A percentile compares a stretch with the other conserved stretches of the same genome.
Evolutionary conservation across 306 rosid species (phyloP).

Genomic region (Lupinus albus): DNA sequence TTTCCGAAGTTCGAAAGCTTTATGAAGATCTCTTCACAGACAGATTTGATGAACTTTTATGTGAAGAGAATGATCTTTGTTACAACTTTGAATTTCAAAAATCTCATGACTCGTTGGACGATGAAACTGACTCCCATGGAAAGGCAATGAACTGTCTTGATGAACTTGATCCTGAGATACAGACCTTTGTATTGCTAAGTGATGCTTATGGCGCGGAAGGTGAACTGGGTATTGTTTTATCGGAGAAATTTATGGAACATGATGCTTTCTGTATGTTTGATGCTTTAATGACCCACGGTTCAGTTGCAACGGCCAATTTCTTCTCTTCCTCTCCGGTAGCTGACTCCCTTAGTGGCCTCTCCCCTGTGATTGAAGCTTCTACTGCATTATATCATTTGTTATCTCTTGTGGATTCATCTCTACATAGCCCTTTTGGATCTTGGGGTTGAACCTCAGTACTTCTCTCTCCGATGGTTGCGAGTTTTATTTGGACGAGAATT

Average conservation of each 20-base stretch:
- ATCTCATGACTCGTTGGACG: constrained; percentile 60
- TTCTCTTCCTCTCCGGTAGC: constrained; percentile 66
- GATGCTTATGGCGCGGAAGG: constrained; percentile 99
- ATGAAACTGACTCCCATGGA: constrained; percentile 55
- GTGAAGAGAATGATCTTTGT: constrained; percentile 65
- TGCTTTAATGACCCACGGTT: constrained; percentile 80
- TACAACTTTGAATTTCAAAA: constrained; percentile 80
- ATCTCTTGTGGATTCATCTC: constrained; percentile 76
- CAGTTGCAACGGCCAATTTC: constrained; percentile 86
- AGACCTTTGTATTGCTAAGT: constrained; percentile 71
- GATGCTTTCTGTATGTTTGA: constrained; percentile 92
- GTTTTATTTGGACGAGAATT: constrained; percentile 94
- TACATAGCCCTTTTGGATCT: constrained; percentile 90
- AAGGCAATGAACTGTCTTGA: constrained; percentile 56
- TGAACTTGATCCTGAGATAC: constrained; percentile 84
- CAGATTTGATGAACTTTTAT: constrained; percentile 78
- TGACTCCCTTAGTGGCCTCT: constrained; percentile 68
- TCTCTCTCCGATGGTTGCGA: constrained; percentile 94
- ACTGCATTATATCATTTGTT: constrained; percentile 78
- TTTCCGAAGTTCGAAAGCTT: constrained; percentile 75
- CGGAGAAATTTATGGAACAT: constrained; percentile 93
- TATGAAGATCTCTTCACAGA: constrained; percentile 88
- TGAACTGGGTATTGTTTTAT: constrained; percentile 86
- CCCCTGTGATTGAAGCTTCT: constrained; percentile 94
- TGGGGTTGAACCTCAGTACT: constrained; percentile 97